These are phyloP conservation scores for Endocalyx cinctus DNA, from an alignment of 2,329 filamentous ascomycete species.

Conservation along the genomic window DNA sequence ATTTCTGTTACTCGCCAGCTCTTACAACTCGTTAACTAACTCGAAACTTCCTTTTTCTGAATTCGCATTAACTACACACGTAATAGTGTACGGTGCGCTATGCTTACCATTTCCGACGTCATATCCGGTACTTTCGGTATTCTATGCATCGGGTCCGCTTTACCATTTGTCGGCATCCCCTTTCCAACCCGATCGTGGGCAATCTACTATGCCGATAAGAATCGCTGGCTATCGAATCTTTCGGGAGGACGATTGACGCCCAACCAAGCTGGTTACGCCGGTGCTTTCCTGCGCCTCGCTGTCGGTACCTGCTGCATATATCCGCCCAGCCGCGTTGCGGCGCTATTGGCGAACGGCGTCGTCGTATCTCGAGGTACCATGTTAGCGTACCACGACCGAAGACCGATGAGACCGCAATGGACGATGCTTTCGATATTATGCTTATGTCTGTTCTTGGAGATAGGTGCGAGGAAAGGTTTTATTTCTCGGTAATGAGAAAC, in stretches of 20 bases:
- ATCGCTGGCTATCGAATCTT: slow-evolving; percentile 13
- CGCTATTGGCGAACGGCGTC: slow-evolving; percentile 13
- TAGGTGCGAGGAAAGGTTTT: too few species aligned
- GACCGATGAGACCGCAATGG: slow-evolving; percentile 18
- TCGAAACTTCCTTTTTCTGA: too few species aligned
- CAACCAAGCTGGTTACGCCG: slow-evolving; percentile 13
- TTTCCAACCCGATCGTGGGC: slow-evolving; percentile 13
- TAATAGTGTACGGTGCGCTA: too few species aligned
- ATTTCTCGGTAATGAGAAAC: too few species aligned
- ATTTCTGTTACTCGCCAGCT: too few species aligned
- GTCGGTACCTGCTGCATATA: slow-evolving; percentile 17
- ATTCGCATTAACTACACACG: too few species aligned
- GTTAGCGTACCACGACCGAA: slow-evolving; percentile 12
- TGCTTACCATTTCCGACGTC: slow-evolving; percentile 1
- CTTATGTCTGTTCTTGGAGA: not conserved
- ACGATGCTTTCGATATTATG: slow-evolving; percentile 12
- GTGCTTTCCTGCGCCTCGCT: slow-evolving; percentile 13
- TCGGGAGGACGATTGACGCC: slow-evolving; percentile 13
- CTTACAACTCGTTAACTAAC: too few species aligned
- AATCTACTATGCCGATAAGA: slow-evolving; percentile 20
- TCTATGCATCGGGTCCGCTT: slow-evolving; percentile 16
- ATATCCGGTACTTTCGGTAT: slow-evolving; percentile 13
- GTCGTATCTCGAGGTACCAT: slow-evolving; percentile 15
- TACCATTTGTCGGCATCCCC: slow-evolving; percentile 18
- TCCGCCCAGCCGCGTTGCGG: slow-evolving; percentile 9